These are phyloP conservation scores for Phaseolus lunatus DNA, from an alignment of 306 rosid species.

Conservation along the genomic window DNA sequence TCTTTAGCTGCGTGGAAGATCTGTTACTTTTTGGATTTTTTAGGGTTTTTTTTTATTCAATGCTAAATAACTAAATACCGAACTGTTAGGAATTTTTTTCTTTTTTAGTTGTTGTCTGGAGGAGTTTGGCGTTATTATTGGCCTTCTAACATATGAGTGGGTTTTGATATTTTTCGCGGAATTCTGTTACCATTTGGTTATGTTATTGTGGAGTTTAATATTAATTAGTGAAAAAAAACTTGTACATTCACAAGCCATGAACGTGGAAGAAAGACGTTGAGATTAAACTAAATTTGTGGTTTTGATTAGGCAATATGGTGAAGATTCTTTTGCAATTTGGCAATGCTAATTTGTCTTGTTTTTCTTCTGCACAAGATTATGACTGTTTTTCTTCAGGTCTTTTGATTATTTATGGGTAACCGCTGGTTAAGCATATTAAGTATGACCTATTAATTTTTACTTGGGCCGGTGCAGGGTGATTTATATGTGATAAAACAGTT, in stretches of 20 bases:
- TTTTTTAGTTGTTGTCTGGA: neutral
- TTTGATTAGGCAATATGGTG: neutral
- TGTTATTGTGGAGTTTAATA: conserved; percentile 9
- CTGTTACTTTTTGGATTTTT: neutral
- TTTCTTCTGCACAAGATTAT: conserved; percentile 12
- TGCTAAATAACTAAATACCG: neutral
- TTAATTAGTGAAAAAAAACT: neutral
- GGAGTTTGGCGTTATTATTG: neutral
- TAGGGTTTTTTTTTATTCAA: neutral
- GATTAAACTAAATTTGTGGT: neutral
- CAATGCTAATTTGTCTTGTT: conserved; percentile 19
- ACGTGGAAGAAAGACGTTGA: neutral
- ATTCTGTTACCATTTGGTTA: neutral
- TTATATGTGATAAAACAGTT: conserved; percentile 1
- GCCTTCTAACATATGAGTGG: neutral
- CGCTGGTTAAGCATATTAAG: neutral
- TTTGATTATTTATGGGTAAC: conserved; percentile 17
- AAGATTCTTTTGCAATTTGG: conserved; percentile 25
- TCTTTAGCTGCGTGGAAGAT: neutral
- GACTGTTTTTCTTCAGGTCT: neutral
- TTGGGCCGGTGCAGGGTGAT: neutral
- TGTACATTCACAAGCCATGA: neutral
- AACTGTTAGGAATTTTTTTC: neutral
- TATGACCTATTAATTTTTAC: neutral
- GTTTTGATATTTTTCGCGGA: neutral